Evolutionary conservation across 768 basidiomycete genomes (phyloP).

Genomic region (Rhodotorula sphaerocarpa): DNA sequence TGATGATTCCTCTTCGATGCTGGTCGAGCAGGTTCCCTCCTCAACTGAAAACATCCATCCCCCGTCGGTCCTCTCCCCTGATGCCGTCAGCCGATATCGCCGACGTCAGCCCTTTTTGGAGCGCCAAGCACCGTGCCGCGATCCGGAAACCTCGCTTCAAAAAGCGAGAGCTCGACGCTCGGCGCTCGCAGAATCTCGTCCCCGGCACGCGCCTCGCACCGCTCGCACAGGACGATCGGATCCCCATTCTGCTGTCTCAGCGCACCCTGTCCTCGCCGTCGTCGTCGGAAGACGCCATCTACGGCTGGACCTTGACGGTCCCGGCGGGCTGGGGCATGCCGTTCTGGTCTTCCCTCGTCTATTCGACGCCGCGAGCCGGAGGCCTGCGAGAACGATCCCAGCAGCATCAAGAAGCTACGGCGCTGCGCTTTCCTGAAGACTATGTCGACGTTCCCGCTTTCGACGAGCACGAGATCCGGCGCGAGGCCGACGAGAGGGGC

Average conservation of each 20-base stretch:
- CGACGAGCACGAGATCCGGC: conserved; percentile 48
- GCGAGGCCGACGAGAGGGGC: conserved; percentile 52
- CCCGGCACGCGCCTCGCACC: conserved; percentile 68
- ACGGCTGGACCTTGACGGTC: conserved; percentile 80
- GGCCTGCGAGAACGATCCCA: conserved; percentile 75
- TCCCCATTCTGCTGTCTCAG: conserved; percentile 77
- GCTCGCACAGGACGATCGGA: conserved; percentile 64
- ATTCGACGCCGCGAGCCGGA: conserved; percentile 73
- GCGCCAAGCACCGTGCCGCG: conserved; percentile 64
- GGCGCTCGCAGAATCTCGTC: conserved; percentile 65
- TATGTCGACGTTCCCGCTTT: conserved; percentile 59
- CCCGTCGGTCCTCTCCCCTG: conserved; percentile 64
- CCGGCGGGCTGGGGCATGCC: conserved; percentile 88
- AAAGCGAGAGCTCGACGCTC: conserved; percentile 61
- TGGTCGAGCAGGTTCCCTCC: conserved; percentile 89
- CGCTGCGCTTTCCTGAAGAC: conserved; percentile 70
- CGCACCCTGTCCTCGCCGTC: conserved; percentile 47
- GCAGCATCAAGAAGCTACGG: conserved; percentile 73
- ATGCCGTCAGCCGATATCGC: conserved; percentile 49
- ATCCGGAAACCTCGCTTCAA: conserved; percentile 42
- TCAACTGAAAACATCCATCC: conserved; percentile 56
- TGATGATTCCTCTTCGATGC: too few relatives aligned
- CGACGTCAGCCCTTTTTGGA: conserved; percentile 25
- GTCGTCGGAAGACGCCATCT: conserved; percentile 45
- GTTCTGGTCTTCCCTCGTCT: conserved; percentile 70